Conservation (phyloP, 345 rosid genomes). For the Cardamine resedifolia region DNA sequence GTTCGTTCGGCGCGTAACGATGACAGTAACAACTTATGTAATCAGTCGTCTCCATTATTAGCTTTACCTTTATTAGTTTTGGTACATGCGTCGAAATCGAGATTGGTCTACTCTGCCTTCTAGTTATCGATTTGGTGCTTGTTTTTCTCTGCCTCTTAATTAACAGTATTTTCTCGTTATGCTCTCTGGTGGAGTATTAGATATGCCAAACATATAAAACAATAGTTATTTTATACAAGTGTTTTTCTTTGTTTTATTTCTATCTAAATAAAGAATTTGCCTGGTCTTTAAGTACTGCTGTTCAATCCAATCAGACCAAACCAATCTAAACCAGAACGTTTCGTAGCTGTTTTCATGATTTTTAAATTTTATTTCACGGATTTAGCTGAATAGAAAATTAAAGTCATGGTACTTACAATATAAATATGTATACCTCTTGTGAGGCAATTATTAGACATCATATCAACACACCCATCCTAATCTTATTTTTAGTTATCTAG, state of each 20-base stretch:
- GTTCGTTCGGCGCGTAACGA: neutral
- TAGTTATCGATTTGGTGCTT: neutral
- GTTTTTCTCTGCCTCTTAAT: neutral
- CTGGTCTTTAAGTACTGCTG: neutral
- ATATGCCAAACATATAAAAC: neutral
- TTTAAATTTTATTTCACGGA: neutral
- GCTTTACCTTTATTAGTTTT: neutral
- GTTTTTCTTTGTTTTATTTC: neutral
- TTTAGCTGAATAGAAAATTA: neutral
- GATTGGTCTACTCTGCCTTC: neutral
- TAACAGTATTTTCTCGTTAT: neutral
- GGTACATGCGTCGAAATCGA: neutral
- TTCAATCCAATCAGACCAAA: neutral
- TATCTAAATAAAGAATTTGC: neutral
- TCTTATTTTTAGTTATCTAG: neutral
- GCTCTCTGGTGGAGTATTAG: neutral
- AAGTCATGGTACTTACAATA: neutral
- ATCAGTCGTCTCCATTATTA: neutral
- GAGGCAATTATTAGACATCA: constrained; percentile 30
- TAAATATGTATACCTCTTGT: neutral
- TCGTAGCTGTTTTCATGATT: neutral
- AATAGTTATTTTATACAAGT: neutral
- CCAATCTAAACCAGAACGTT: neutral
- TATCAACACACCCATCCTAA: constrained; percentile 20
- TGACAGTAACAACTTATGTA: neutral